Base-by-base conservation (phyloP, 257 asterid species). In the Solanum peruvianum region DNA sequence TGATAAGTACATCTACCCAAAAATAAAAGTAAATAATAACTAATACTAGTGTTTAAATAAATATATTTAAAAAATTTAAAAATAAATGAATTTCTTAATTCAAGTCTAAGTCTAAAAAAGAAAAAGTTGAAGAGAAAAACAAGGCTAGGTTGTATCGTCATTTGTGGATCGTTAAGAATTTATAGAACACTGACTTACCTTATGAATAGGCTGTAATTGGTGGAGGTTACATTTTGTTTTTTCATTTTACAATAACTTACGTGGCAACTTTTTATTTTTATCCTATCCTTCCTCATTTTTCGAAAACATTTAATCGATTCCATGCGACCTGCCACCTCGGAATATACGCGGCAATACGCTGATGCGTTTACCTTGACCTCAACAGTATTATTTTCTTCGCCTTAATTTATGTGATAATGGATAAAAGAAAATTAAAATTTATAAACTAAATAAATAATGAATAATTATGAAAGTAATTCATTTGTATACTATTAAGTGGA, bases 301-400 rank as follows among this genome's bases (percentile, higher is more conserved):
- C 21, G 44, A 16, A 13, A 85, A 41, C 15, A 11, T 37, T 15
- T 33, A 35, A 42, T 37, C 4, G 76, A 44, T 2, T 18, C 29
- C 27, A 23, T 21, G 23, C 67, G 6, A 23, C 86, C 49, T 6
- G 60, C 78, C 76, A 64, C 76, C 60, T 39, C 76, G 27, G 37
- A 62, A 35, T 16, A 25, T 72, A 88, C 88, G 89, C 86, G 92
- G 92, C 92, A 85, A 87, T 89, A 47, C 91, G 86, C n/a, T 66
- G 23, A 35, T 60, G 89, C 12, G 25, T 81, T 6, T 25, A 33
- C 21, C 16, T 39, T 27, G 1, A 16, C 12, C 35, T 42, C 31
- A 35, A 72, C 23, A 0, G 9, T 18, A 20, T n/a, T 25, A 44
- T 16, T 35, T 11, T 35, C 3, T 16, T 18, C 2, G 4, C 20